These are phyloP conservation scores for Neonectria coccinea DNA, from an alignment of 2,329 filamentous ascomycete species.

Conservation along the genomic window DNA sequence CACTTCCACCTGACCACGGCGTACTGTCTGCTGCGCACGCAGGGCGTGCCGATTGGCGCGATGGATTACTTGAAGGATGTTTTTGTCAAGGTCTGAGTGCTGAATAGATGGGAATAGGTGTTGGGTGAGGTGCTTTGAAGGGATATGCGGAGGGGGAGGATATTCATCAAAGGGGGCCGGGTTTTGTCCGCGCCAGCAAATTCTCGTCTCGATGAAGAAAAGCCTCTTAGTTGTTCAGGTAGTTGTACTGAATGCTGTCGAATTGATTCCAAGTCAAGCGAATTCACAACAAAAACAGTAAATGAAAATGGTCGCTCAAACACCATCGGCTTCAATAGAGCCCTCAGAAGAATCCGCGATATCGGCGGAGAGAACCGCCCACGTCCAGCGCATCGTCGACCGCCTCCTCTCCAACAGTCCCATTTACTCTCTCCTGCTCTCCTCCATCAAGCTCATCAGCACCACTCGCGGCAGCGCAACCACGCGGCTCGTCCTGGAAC, in stretches of 20 bases:
- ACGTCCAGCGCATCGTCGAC: conserved; percentile 49
- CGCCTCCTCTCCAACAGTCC: conserved; percentile 59
- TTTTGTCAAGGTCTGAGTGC: conserved; percentile 36
- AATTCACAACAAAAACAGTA: background rate
- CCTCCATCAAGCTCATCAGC: conserved; percentile 58
- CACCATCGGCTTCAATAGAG: conserved; percentile 26
- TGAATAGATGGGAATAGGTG: no score
- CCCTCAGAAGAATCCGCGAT: conserved; percentile 28
- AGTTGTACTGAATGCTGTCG: background rate
- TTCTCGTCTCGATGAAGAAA: conserved; percentile 23
- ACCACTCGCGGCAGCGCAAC: conserved; percentile 61
- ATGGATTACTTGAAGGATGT: conserved; percentile 60
- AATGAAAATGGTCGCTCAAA: conserved; percentile 33
- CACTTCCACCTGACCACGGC: conserved; percentile 70
- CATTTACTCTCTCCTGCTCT: conserved; percentile 61
- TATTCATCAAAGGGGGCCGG: conserved; percentile 45
- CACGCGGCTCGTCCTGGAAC: conserved; percentile 60
- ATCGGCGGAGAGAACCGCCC: conserved; percentile 34
- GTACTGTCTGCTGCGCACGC: conserved; percentile 67
- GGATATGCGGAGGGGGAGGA: conserved; percentile 38
- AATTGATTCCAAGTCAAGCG: background rate
- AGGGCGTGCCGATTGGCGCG: conserved; percentile 70
- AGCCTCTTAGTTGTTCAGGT: conserved; percentile 5
- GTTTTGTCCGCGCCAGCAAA: conserved; percentile 41
- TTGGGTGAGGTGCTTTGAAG: background rate